Conservation (phyloP, 1,284 basidiomycete species). For the Xerocomus subilludens region DNA sequence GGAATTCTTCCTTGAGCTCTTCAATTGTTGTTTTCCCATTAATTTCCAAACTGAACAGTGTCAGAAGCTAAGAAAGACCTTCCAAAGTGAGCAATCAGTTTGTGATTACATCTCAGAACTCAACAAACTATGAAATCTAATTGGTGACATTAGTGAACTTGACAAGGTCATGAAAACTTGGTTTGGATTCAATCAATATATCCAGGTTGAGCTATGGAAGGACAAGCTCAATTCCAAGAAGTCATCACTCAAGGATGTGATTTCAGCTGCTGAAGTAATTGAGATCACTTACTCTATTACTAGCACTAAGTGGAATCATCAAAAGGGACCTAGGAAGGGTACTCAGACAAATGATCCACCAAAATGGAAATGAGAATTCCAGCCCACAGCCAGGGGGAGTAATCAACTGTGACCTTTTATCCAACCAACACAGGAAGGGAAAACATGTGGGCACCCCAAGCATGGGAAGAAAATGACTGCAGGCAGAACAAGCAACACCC, state of each 20-base stretch:
- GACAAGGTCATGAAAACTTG: background rate
- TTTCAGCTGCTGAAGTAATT: background rate
- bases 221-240: background rate
- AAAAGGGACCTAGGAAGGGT: no score
- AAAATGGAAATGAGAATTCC: no score
- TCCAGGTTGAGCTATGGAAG: background rate
- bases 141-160: background rate
- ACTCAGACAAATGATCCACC: no score
- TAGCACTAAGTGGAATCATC: no score
- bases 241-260: background rate
- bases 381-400: no score
- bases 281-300: background rate
- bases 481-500: no score
- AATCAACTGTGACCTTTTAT: no score
- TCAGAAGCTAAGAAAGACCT: background rate
- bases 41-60: background rate
- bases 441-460: no score
- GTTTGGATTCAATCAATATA: background rate
- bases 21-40: background rate
- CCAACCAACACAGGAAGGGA: no score
- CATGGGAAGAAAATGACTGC: no score
- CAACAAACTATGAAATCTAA: conserved; percentile 42
- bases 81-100: background rate
- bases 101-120: conserved; percentile 31
- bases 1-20: background rate